Base-by-base conservation (phyloP, 2,329 filamentous ascomycete genomes). In the Chrysoporthe puriensis region DNA sequence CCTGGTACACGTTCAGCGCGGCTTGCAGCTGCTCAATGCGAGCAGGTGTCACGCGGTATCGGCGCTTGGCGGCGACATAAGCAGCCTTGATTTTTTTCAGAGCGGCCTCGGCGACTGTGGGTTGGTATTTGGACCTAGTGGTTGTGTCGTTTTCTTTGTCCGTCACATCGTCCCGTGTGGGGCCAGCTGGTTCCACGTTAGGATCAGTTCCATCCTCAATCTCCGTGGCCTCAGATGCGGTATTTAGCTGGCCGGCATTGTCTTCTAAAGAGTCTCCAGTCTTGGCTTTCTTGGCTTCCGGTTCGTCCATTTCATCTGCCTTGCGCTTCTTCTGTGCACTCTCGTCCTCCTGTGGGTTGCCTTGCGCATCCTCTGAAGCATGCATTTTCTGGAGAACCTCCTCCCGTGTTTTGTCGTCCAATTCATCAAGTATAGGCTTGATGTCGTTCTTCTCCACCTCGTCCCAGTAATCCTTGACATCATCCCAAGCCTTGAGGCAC, bases 391-490 rank as follows among this genome's bases (percentile, higher is more conserved):
- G 85, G 69, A 91, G 77, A 0, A 94, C 90, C 54, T 86, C 83
- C 13, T 85, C 85, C 69, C 86, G 83, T 67, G 90, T 84, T 57
- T 88, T 86, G 3, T 90, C 86, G 52, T 91, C 88, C 63, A 95
- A 77, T 36, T 79, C 79, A 7, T 85, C 86, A 6, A 90, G 77
- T 14, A 91, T 86, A 0, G 88, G 93, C 79, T 92, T 89, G 75
- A 97, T 91, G 54, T 92, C 85, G 71, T 90, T 90, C 76, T 94
- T 90, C 73, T 97, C 93, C 0, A 94, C 88, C 6, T 91, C 87
- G 1, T 88, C 81, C 96, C 96, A 99, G 76, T 94, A 98, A 21
- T 86, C 83, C 66, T 88, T 85, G 13, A 96, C 91, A 72, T 97
- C 95, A 54, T 87, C 88, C 78, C 97, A 90, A 64, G 91, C 84